A percentile compares a stretch with the other conserved stretches of the same genome.
phyloP scores from a whole-genome alignment of 805 yeast species.

The Candida ficus region DNA sequence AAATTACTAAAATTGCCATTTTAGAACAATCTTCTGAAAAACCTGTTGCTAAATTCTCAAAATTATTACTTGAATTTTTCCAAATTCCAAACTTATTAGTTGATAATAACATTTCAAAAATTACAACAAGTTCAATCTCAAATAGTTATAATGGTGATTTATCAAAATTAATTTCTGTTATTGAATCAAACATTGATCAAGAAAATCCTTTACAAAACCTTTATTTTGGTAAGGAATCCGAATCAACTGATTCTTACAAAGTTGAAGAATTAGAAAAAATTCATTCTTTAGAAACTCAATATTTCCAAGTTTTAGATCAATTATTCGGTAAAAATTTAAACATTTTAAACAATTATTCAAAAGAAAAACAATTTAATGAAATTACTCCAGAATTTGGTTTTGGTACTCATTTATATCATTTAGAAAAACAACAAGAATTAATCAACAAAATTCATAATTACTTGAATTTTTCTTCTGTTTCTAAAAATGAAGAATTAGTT shows the following conservation, averaged over 20 bases:
- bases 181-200: constrained; percentile 47
- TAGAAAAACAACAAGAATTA: constrained; percentile 45
- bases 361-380: constrained; percentile 38
- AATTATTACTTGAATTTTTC: constrained; percentile 72
- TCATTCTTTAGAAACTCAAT: constrained; percentile 62
- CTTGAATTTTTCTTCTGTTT: constrained; percentile 21
- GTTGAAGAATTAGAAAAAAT: constrained; percentile 36
- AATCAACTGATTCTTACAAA: constrained; percentile 15
- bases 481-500: constrained; percentile 11
- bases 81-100: constrained; percentile 45
- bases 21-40: constrained; percentile 50
- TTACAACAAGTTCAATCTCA: constrained; percentile 53
- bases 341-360: constrained; percentile 53
- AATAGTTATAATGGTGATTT: constrained; percentile 20
- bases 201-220: constrained; percentile 58
- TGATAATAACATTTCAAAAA: constrained; percentile 41
- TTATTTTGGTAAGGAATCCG: constrained; percentile 43
- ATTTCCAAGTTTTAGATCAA: constrained; percentile 69
- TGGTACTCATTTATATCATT: constrained; percentile 62
- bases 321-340: constrained; percentile 51
- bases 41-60: constrained; percentile 47
- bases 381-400: constrained; percentile 82
- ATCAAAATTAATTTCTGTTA: constrained; percentile 36
- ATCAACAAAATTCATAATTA: constrained; percentile 40
- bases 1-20: constrained; percentile 45